A percentile compares a stretch with the other conserved stretches of the same genome.
These are phyloP conservation scores for Alternaria ethzedia DNA, from an alignment of 2,329 filamentous ascomycete species.

Conservation along the genomic window DNA sequence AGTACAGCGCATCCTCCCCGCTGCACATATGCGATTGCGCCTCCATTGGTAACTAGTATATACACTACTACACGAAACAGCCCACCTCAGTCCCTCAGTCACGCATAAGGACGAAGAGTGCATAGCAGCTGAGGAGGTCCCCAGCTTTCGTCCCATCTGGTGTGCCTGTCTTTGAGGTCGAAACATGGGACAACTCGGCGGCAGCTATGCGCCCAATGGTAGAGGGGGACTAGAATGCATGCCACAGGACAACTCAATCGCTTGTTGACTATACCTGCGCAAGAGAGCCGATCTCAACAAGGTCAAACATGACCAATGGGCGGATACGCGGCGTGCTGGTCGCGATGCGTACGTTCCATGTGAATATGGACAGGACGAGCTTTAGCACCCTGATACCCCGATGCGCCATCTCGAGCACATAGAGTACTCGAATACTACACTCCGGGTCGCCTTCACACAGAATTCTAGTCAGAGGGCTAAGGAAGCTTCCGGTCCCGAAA, in stretches of 20 bases:
- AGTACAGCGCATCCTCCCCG: constrained; percentile 23
- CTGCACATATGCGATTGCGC: constrained; percentile 20
- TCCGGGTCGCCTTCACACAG: constrained; percentile 19
- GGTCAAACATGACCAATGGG: constrained; percentile 34
- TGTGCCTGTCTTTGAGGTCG: constrained; percentile 35
- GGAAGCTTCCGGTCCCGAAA: constrained; percentile 17
- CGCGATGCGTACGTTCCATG: constrained; percentile 27
- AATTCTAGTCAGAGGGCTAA: constrained; percentile 26
- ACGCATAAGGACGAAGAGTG: constrained; percentile 23
- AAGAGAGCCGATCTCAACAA: constrained; percentile 31
- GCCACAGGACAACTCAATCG: constrained; percentile 31
- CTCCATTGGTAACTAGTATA: constrained; percentile 16
- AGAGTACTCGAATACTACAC: constrained; percentile 9
- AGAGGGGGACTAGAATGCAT: constrained; percentile 32
- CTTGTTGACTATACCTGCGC: constrained; percentile 21
- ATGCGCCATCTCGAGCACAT: constrained; percentile 26
- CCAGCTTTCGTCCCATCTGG: constrained; percentile 23
- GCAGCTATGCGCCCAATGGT: constrained; percentile 42
- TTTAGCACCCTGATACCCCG: constrained; percentile 32
- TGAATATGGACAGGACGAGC: constrained; percentile 18
- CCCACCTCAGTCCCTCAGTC: constrained; percentile 7
- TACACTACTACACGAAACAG: constrained; percentile 16
- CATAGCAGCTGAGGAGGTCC: constrained; percentile 21
- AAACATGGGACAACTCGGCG: constrained; percentile 40
- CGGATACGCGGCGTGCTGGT: constrained; percentile 33